These are phyloP conservation scores for Fusarium longipes DNA, from an alignment of 2,329 filamentous ascomycete genomes.

Conservation along the genomic window DNA sequence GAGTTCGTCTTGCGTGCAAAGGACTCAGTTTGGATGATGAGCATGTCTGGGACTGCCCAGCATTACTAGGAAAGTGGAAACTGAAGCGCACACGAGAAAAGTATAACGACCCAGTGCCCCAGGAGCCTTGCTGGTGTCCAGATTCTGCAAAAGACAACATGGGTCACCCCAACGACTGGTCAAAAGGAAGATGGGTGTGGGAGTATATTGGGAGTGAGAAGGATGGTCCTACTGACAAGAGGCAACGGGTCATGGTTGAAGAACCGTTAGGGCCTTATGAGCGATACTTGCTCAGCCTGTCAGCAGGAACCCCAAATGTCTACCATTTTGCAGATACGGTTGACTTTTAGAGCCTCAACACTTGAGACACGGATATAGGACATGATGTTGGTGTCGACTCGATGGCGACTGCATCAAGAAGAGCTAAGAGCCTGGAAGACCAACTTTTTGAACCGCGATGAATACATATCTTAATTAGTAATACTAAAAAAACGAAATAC, in stretches of 20 bases:
- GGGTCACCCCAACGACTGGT: constrained; percentile 41
- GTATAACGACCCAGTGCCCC: constrained; percentile 52
- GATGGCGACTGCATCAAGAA: neutral
- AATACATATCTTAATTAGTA: neutral
- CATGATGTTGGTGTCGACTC: neutral
- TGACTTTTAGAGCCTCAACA: neutral
- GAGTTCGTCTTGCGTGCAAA: constrained; percentile 62
- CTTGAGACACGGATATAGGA: neutral
- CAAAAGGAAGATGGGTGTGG: constrained; percentile 63
- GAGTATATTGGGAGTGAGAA: constrained; percentile 60
- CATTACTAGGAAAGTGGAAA: constrained; percentile 59
- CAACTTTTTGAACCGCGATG: neutral
- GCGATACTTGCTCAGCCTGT: constrained; percentile 58
- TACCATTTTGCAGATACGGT: constrained; percentile 54
- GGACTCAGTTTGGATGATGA: constrained; percentile 63
- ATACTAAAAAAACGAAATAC: too few species aligned
- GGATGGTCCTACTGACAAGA: constrained; percentile 55
- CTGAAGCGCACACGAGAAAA: constrained; percentile 51
- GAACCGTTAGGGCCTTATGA: constrained; percentile 66
- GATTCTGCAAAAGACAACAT: constrained; percentile 38
- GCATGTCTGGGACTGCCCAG: constrained; percentile 58
- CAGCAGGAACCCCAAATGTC: constrained; percentile 58
- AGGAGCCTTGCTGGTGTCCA: constrained; percentile 50
- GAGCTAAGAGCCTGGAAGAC: neutral
- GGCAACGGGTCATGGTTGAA: constrained; percentile 60